Base-by-base conservation (phyloP, 805 yeast species). In the Candida nanaspora region DNA sequence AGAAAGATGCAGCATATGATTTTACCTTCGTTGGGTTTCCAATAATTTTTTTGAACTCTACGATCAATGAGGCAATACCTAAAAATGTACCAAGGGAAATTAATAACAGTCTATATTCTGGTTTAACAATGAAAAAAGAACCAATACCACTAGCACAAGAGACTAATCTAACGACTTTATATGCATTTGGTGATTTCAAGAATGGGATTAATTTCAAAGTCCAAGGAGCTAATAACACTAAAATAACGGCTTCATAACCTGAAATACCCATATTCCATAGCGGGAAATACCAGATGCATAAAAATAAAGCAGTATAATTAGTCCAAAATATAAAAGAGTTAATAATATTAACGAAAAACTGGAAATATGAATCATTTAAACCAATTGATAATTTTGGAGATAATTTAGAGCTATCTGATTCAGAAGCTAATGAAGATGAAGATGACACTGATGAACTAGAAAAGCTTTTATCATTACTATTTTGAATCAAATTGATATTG, bases 241-340 rank as follows among this genome's bases (percentile, higher is more conserved):
- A 55, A 36, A 86, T 68, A 3, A 79, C 72, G 0, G 83, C 83
- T 63, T 93, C 98, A 58, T 85, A 89, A 4, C 98, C 98, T 2
- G 95, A 84, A 35, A 93, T 82, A 6, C 97, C 98, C 97, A 93
- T 88, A 57, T 84, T 76, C 98, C 98, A 93, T 46, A 93, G 69
- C 10, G 98, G 98, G 71, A 93, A 93, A 66, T 86, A 86, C 98
- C 98, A 93, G 38, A 93, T 80, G 55, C 93, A 80, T 42, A 93
- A 73, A 34, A 87, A 82, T 44, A 93, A 67, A 0, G 96, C 77
- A 3, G 98, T 84, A 33, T 78, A 47, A 19, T 80, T 80, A 0
- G 97, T 72, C 96, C 97, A 93, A 59, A 86, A 86, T 41, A 86
- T 69, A 56, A 78, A 81, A 3, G 91, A 72, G 56, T 89, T 88